Conservation (phyloP, 805 yeast species). For the Yarrowia sp. region DNA sequence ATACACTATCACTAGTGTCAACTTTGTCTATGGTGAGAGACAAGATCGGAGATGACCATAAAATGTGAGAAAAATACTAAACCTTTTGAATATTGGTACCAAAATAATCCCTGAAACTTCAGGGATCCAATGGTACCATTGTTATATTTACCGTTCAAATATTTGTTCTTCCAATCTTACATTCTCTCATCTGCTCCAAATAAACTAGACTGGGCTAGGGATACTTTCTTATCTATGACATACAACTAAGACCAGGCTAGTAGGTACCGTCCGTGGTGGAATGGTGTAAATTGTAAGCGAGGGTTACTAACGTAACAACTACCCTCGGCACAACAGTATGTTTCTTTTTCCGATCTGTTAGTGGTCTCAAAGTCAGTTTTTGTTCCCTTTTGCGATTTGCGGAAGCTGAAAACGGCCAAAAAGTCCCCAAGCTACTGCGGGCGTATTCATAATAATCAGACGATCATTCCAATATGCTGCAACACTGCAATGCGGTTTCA, state of each 20-base stretch:
- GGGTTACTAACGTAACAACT: too few relatives aligned
- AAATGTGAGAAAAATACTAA: too few relatives aligned
- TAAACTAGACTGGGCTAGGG: too few relatives aligned
- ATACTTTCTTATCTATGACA: neutral
- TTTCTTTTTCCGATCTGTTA: neutral
- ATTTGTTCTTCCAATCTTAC: neutral
- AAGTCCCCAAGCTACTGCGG: neutral
- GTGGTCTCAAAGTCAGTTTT: neutral
- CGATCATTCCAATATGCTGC: neutral
- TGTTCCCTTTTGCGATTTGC: neutral
- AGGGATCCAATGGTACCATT: neutral
- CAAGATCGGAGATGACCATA: too few relatives aligned
- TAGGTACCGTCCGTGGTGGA: too few relatives aligned
- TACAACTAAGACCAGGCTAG: too few relatives aligned
- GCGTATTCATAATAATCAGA: neutral
- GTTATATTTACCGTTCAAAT: neutral
- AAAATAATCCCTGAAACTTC: neutral
- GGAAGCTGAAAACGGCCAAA: neutral
- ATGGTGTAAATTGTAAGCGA: too few relatives aligned
- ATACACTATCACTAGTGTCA: neutral
- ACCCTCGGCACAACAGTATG: too few relatives aligned
- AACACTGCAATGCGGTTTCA: neutral
- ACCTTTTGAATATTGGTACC: too few relatives aligned
- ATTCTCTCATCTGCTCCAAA: too few relatives aligned
- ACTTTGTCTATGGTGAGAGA: too few relatives aligned